Evolutionary conservation across 345 rosid species (phyloP).

Genomic region (Jatropha curcas): DNA sequence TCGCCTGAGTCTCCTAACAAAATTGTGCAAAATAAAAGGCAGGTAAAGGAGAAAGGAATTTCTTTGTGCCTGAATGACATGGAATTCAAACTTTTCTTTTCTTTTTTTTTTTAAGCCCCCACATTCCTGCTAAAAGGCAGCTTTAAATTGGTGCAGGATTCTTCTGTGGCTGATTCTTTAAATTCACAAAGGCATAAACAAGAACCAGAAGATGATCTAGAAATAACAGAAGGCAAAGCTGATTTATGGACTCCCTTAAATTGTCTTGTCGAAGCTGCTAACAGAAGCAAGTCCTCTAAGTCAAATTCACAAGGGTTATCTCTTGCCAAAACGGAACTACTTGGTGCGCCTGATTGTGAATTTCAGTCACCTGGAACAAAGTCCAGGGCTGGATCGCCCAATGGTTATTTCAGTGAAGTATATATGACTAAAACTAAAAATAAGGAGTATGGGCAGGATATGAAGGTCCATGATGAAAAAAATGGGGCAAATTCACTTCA

Average conservation of each 20-base stretch:
- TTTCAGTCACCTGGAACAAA: constrained; percentile 37
- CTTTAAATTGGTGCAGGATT: constrained; percentile 46
- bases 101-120: constrained; percentile 4
- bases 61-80: constrained; percentile 1
- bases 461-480: constrained; percentile 50
- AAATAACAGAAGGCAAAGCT: constrained; percentile 59
- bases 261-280: constrained; percentile 94
- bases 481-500: constrained; percentile 47
- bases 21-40: constrained; percentile 56
- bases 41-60: constrained; percentile 49
- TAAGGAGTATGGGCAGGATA: constrained; percentile 53
- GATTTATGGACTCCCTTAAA: constrained; percentile 90
- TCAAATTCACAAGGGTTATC: constrained; percentile 52
- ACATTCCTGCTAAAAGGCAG: too few relatives aligned
- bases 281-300: constrained; percentile 74
- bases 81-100: constrained; percentile 11
- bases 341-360: constrained; percentile 43
- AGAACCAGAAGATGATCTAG: constrained; percentile 45
- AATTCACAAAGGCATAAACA: constrained; percentile 29
- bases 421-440: constrained; percentile 45
- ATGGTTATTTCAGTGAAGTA: constrained; percentile 31
- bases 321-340: constrained; percentile 34
- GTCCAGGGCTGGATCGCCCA: constrained; percentile 31
- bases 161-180: constrained; percentile 56
- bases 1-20: constrained; percentile 66